A percentile compares a stretch with the other conserved stretches of the same genome.
phyloP scores from a whole-genome alignment of 129 eudicot genomes.

The Lactuca saligna region DNA sequence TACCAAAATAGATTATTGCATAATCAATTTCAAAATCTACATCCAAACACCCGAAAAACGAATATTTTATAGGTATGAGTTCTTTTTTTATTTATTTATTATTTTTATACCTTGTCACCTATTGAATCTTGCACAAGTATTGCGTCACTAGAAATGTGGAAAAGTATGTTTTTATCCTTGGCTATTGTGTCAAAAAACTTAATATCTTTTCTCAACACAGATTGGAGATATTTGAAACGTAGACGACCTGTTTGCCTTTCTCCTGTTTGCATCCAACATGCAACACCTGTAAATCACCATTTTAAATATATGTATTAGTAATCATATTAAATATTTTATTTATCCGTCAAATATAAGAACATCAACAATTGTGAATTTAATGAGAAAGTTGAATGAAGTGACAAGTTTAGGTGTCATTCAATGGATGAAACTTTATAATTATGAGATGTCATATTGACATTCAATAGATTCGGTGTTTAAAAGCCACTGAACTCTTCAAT shows the following conservation, averaged over 20 bases:
- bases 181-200: slow-evolving; percentile 73
- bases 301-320: neutral
- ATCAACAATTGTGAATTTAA: no score
- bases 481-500: no score
- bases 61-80: neutral
- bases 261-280: slow-evolving; percentile 88
- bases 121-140: slow-evolving; percentile 83
- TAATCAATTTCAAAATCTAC: neutral
- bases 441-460: no score
- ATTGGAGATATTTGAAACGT: slow-evolving; percentile 62
- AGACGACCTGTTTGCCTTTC: slow-evolving; percentile 80
- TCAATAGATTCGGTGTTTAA: no score
- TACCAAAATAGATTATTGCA: neutral
- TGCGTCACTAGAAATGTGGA: slow-evolving; percentile 78
- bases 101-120: slow-evolving; percentile 73
- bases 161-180: slow-evolving; percentile 49
- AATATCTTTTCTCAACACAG: slow-evolving; percentile 65
- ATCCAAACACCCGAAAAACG: neutral
- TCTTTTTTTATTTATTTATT: neutral
- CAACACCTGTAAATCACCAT: slow-evolving; percentile 60
- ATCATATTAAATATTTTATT: no score
- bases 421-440: no score
- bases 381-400: no score
- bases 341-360: no score
- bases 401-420: no score